Conservation (phyloP, 1,139 yeast genomes). For the Blastobotrys indianensis region DNA sequence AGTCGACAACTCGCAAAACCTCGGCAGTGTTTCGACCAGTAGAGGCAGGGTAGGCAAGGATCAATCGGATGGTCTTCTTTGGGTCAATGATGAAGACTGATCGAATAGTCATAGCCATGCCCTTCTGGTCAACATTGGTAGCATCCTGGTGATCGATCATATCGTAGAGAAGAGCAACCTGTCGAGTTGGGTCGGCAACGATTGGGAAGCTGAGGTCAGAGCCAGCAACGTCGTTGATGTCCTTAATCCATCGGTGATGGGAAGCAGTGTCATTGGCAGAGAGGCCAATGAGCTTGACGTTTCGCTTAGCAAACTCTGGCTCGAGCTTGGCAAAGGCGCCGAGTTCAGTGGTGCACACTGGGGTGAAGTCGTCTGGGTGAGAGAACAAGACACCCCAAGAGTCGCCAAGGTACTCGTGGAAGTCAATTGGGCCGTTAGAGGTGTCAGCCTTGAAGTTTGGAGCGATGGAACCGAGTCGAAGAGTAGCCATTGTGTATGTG, state of each 20-base stretch:
- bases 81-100: conserved; percentile 83
- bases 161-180: conserved; percentile 63
- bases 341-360: conserved; percentile 84
- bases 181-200: conserved; percentile 68
- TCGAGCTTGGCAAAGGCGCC: conserved; percentile 83
- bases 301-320: conserved; percentile 73
- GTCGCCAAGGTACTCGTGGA: conserved; percentile 71
- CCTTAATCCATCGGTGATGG: conserved; percentile 77
- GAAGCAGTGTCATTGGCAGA: conserved; percentile 67
- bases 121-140: conserved; percentile 52
- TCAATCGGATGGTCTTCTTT: conserved; percentile 63
- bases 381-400: conserved; percentile 77
- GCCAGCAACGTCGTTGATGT: conserved; percentile 72
- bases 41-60: conserved; percentile 75
- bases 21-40: conserved; percentile 88
- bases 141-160: conserved; percentile 72
- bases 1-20: conserved; percentile 73
- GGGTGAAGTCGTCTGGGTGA: conserved; percentile 86
- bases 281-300: conserved; percentile 70
- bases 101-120: conserved; percentile 65
- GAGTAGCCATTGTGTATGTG: conserved; percentile 19
- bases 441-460: conserved; percentile 75
- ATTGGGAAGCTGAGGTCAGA: conserved; percentile 68
- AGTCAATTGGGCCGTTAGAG: conserved; percentile 65
- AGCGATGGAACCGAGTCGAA: conserved; percentile 60